A percentile compares a stretch with the other conserved stretches of the same genome.
phyloP scores from a whole-genome alignment of 2,329 filamentous ascomycete genomes.

The Lojkania enalia region DNA sequence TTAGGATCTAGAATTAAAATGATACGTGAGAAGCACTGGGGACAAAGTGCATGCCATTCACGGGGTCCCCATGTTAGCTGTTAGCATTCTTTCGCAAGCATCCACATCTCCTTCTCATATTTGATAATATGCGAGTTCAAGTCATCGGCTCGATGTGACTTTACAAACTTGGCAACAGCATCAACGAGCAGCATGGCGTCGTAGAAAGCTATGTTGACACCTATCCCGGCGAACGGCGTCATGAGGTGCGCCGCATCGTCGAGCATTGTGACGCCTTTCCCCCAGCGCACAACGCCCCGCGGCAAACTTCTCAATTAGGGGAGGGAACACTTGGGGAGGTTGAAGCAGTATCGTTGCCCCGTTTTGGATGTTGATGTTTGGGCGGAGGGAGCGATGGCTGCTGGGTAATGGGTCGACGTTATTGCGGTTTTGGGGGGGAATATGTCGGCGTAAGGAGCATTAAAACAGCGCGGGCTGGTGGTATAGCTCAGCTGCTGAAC shows the following conservation, averaged over 20 bases:
- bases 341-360: constrained; percentile 26
- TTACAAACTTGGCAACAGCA: constrained; percentile 33
- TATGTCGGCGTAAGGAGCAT: constrained; percentile 49
- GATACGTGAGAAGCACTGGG: no score
- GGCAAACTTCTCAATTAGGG: no score
- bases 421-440: no score
- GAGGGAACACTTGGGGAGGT: no score
- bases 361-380: constrained; percentile 46
- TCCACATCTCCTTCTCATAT: constrained; percentile 47
- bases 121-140: constrained; percentile 31
- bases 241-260: constrained; percentile 49
- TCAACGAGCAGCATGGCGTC: constrained; percentile 41
- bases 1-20: constrained; percentile 29
- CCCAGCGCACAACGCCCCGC: constrained; percentile 27
- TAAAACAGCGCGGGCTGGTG: constrained; percentile 52
- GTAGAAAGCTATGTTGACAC: constrained; percentile 45
- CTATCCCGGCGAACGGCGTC: constrained; percentile 44
- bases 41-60: no score
- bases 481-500: constrained; percentile 54
- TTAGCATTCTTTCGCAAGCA: constrained; percentile 38
- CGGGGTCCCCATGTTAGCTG: constrained; percentile 49
- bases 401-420: no score
- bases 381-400: no score
- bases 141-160: constrained; percentile 6
- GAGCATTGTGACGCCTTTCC: constrained; percentile 44